Evolutionary conservation across 2,329 filamentous ascomycete species (phyloP), one percentile per base, ranked within the genome.

Genomic region (Gyromitra esculenta): DNA sequence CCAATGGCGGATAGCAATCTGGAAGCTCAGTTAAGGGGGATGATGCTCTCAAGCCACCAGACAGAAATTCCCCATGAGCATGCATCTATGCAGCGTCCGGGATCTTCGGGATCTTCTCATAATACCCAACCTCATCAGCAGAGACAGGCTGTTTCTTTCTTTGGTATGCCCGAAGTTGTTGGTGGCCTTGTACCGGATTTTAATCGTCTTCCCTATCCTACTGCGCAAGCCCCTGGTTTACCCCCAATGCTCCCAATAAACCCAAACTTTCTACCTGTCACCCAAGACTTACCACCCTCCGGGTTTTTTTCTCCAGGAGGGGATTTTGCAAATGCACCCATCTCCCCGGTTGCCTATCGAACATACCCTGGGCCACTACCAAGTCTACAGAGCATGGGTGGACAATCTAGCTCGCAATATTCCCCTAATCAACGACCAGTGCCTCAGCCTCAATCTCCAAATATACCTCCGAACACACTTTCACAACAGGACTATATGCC

Each of bases 1-100:
- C 31, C 67, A 21, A n/a, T 35, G 31, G 39, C 21, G n/a, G 39
- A 54, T 35, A 18, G 54, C 9, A 75, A 57, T 50, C 60, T 77
- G 41, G 75, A 77, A 31, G 62, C 43, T 18, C 71, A 63, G 9
- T 15, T 77, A 45, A 75, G 75, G 43, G 75, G 72, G n/a, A 77
- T 77, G 75, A 67, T 76, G 52, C 67, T 76, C 43, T 65, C 66
- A 66, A 67, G 72, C 9, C 31, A 62, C 43, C 52, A 62, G 39
- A 25, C n/a, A 31, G 41, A 25, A 71, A 59, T 43, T 21, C 65
- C 64, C 39, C 45, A 50, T 15, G 57, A 59, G 57, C 39, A 45
- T 50, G 37, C 13, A 50, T 41, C 72, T 56, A 37, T 41, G 0
- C 57, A 68, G 15, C 57, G 43, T 13, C n/a, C 59, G 52, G 43